These are phyloP conservation scores for Hypericum perforatum DNA, from an alignment of 345 rosid species.

Conservation along the genomic window DNA sequence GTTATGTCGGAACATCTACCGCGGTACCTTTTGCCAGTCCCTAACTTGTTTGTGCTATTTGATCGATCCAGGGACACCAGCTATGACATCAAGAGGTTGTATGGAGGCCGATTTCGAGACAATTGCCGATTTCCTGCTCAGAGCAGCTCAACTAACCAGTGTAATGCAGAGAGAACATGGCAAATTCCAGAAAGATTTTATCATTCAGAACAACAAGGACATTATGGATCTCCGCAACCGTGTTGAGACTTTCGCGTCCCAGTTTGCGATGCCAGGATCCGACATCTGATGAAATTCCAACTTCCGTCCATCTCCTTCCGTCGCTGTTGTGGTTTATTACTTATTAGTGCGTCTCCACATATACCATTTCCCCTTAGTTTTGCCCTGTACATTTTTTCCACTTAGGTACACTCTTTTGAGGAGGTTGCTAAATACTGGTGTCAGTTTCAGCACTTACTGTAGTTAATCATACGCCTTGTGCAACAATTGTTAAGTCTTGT, in stretches of 20 bases:
- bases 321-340: too few relatives aligned
- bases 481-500: too few relatives aligned
- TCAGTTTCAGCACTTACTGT: too few relatives aligned
- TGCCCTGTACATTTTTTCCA: too few relatives aligned
- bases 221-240: conserved; percentile 57
- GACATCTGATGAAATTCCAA: conserved; percentile 28
- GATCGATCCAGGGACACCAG: conserved; percentile 65
- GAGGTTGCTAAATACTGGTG: too few relatives aligned
- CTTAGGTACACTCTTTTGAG: too few relatives aligned
- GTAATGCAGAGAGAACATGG: conserved; percentile 61
- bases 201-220: conserved; percentile 62
- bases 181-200: conserved; percentile 55
- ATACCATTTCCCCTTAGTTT: too few relatives aligned
- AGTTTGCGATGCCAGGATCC: conserved; percentile 85
- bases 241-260: conserved; percentile 78
- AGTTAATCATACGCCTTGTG: too few relatives aligned
- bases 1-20: too few relatives aligned
- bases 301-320: too few relatives aligned
- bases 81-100: conserved; percentile 96
- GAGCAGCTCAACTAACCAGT: conserved; percentile 68
- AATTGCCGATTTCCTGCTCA: conserved; percentile 64
- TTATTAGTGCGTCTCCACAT: too few relatives aligned
- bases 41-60: conserved; percentile 6
- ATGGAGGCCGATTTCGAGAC: conserved; percentile 83
- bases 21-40: not conserved